Base-by-base conservation (phyloP, 2,329 filamentous ascomycete genomes). In the Aspergillus sp. region DNA sequence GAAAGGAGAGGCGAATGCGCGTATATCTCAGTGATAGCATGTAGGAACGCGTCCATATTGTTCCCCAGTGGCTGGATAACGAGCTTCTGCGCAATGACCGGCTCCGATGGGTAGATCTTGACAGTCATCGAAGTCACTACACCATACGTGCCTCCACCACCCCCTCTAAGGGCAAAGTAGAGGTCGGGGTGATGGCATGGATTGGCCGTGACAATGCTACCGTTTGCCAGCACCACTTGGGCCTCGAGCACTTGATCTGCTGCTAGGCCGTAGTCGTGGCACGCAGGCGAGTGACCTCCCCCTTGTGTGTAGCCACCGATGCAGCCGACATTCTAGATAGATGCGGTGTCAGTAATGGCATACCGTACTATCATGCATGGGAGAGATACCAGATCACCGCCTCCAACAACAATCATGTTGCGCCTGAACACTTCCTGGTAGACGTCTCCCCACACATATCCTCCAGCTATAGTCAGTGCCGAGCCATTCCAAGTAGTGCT, bases 301-400 rank as follows among this genome's bases (percentile, higher is more conserved):
- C 79, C 81, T 62, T 83, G 81, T 2, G 75, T 78, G 58, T 80
- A 87, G 1, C 83, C 84, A 21, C 84, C 84, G 0, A 80, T 78
- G 5, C 82, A 58, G 3, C 82, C 83, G 5, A 86, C 82, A 0
- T 78, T 79, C 1, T 29, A 29, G 25, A 29, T 2, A 29, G 25
- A 29, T 10, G 25, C 25, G 11, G 11, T 29, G 25, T 29, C 25
- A 29, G 25, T 29, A 29, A 11, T 29, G 2, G 25, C 6, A 7
- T 10, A 2, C 21, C 6, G 3, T 10, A 29, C 9, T 29, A 10
- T 11, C 25, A 29, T 3, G 25, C 25, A 29, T 10, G 6, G 2
- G 25, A 29, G 4, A 2, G 2, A 29, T 29, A 59, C 59, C 36
- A 54, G 57, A 16, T 59, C 60, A n/a, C 50, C 63, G 5, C 67